Evolutionary conservation across 2,329 filamentous ascomycete species (phyloP).

Genomic region (Hymenoscyphus fraxineus): DNA sequence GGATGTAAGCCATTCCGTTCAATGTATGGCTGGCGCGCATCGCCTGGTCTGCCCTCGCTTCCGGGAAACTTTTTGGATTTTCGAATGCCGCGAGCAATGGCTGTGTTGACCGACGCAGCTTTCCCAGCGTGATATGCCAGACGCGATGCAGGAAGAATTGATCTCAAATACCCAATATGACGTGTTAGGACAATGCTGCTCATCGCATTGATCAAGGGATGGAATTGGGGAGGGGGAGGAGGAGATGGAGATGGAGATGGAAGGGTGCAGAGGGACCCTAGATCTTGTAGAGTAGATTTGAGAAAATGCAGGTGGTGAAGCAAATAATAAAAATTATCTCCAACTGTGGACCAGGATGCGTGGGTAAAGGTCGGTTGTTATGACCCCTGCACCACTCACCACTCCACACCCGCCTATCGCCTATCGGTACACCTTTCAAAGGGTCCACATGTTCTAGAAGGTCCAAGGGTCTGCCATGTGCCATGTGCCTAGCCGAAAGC

Average conservation of each 20-base stretch:
- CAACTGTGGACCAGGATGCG: too few species aligned
- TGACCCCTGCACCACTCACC: too few species aligned
- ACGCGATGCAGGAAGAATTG: slow-evolving; percentile 5
- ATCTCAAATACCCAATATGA: slow-evolving; percentile 15
- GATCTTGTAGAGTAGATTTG: neutral
- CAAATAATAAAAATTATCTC: too few species aligned
- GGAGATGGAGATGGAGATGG: neutral
- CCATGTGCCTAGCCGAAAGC: too few species aligned
- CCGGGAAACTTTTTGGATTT: slow-evolving; percentile 39
- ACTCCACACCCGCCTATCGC: too few species aligned
- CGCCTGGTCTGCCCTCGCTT: slow-evolving; percentile 14
- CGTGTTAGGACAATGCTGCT: slow-evolving; percentile 21
- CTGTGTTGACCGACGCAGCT: slow-evolving; percentile 59
- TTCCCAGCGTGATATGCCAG: slow-evolving; percentile 32
- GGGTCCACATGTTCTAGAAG: too few species aligned
- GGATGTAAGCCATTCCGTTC: slow-evolving; percentile 19
- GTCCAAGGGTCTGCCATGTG: too few species aligned
- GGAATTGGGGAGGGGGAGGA: neutral
- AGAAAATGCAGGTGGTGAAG: too few species aligned
- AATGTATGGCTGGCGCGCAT: slow-evolving; percentile 16
- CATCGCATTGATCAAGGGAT: slow-evolving; percentile 21
- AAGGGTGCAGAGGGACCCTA: neutral
- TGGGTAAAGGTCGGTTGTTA: too few species aligned
- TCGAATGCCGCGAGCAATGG: slow-evolving; percentile 65
- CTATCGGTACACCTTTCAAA: too few species aligned